Evolutionary conservation across 306 rosid genomes (phyloP), one percentile per base, ranked within the genome.

Genomic region (Corylus heterophylla): DNA sequence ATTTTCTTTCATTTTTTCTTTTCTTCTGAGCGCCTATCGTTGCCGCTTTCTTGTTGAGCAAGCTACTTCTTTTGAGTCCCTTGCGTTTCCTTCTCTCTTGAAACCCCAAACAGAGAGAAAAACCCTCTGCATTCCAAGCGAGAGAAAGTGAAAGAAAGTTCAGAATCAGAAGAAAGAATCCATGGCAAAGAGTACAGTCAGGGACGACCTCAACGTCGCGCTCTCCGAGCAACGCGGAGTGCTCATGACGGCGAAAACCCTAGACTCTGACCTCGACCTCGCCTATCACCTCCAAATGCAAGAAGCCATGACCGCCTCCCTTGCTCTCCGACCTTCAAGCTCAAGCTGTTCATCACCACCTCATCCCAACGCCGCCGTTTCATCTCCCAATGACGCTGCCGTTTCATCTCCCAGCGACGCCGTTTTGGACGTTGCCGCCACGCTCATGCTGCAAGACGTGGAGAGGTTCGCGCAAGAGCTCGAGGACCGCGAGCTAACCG

Each of bases 201-300:
- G 37, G 78, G 72, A 70, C 13, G 85, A 70, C 39, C 81, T 74
- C 75, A 54, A 37, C 66, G 18, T 39, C 58, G 29, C 85, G 1
- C 55, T 42, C 74, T 68, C 58, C n/a, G 74, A 84, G 56, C 88
- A 80, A 56, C 72, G 35, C 50, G 16, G 31, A 17, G 86, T 56
- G 13, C 61, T 81, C 84, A 56, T 76, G 84, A 69, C 42, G 47
- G 84, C 79, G 52, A 75, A 79, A 78, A 50, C 84, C 74, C 48
- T 55, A 12, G 89, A 71, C 27, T 29, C 78, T n/a, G 85, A 86
- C 80, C 52, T 78, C 27, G 85, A 85, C 69, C 11, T 87, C 7
- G 85, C 87, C 47, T 87, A 71, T 54, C 45, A 75, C 9, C 83
- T 89, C 25, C 88, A 87, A 78, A 68, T 82, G 84, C 83, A 87